These are phyloP conservation scores for Fusarium stilboides DNA, from an alignment of 2,329 filamentous ascomycete genomes.

Conservation along the genomic window DNA sequence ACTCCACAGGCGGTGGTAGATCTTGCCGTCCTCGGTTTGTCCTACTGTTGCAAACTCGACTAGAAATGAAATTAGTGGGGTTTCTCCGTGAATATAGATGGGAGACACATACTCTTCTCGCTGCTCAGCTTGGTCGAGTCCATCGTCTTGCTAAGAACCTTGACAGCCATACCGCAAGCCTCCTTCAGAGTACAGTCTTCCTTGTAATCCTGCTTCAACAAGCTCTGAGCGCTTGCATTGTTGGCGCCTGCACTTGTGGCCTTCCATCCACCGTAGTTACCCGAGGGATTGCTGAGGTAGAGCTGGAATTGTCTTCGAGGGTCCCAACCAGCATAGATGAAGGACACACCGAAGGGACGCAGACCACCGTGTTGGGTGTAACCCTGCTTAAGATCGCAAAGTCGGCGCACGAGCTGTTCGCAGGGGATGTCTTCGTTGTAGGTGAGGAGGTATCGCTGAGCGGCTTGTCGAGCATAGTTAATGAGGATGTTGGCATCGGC, in stretches of 20 bases:
- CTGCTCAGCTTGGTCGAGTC: slow-evolving; percentile 98
- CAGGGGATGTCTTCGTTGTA: slow-evolving; percentile 99
- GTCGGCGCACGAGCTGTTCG: slow-evolving; percentile 95
- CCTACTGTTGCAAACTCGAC: slow-evolving; percentile 99
- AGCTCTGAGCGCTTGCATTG: slow-evolving; percentile 95
- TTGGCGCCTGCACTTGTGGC: slow-evolving; percentile 98
- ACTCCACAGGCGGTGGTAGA: slow-evolving; percentile 98
- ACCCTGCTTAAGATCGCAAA: slow-evolving; percentile 98
- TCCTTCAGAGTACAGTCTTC: slow-evolving; percentile 97
- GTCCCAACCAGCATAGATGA: slow-evolving; percentile 99
- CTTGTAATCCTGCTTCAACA: slow-evolving; percentile 99
- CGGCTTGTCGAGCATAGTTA: slow-evolving; percentile 98
- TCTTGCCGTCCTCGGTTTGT: slow-evolving; percentile 93
- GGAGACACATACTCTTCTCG: slow-evolving; percentile 86
- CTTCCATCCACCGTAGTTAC: slow-evolving; percentile 99
- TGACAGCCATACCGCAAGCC: slow-evolving; percentile 96
- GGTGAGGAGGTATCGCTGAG: slow-evolving; percentile 96
- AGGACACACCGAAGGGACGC: slow-evolving; percentile 96
- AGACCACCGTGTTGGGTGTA: slow-evolving; percentile 99
- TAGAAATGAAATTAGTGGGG: slow-evolving; percentile 57
- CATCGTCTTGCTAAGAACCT: slow-evolving; percentile 99
- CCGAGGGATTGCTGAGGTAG: slow-evolving; percentile 98
- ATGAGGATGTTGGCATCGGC: slow-evolving; percentile 99
- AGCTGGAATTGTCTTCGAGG: slow-evolving; percentile 97
- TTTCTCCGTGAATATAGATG: neutral